These are phyloP conservation scores for Venustampulla echinocandica DNA, from an alignment of 495 filamentous ascomycete species.

Conservation along the genomic window DNA sequence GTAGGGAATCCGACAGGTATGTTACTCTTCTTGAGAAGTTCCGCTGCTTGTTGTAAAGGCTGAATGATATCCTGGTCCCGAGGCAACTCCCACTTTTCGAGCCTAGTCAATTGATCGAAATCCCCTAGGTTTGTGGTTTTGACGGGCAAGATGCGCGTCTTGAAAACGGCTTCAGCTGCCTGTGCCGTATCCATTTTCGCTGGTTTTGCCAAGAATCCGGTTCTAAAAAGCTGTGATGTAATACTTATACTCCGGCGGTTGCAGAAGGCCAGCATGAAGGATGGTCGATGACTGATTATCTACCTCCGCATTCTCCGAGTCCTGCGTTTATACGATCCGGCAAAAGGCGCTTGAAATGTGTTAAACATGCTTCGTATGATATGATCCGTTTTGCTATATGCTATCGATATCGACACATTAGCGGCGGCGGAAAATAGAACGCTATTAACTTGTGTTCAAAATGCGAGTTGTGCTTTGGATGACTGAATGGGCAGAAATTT, in stretches of 20 bases:
- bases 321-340: slow-evolving; percentile 19
- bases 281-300: neutral
- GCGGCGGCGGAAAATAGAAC: neutral
- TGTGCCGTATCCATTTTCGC: slow-evolving; percentile 12
- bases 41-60: slow-evolving; percentile 17
- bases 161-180: slow-evolving; percentile 2
- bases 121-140: slow-evolving; percentile 9
- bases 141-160: slow-evolving; percentile 16
- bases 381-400: neutral
- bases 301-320: slow-evolving; percentile 22
- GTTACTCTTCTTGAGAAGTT: slow-evolving; percentile 11
- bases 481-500: neutral
- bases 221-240: neutral
- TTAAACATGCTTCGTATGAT: slow-evolving; percentile 15
- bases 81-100: slow-evolving; percentile 21
- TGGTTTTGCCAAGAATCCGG: neutral
- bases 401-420: slow-evolving; percentile 5
- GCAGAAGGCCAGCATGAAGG: slow-evolving; percentile 16
- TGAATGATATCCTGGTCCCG: slow-evolving; percentile 3
- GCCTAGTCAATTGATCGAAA: slow-evolving; percentile 11
- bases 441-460: neutral
- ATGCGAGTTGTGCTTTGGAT: too few species aligned
- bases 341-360: slow-evolving; percentile 1
- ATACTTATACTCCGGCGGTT: slow-evolving; percentile 2
- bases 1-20: slow-evolving; percentile 89